Percentiles rank a stretch among this genome's conserved stretches.
Evolutionary conservation across 257 asterid species (phyloP).

Genomic region (Solanum chilense): DNA sequence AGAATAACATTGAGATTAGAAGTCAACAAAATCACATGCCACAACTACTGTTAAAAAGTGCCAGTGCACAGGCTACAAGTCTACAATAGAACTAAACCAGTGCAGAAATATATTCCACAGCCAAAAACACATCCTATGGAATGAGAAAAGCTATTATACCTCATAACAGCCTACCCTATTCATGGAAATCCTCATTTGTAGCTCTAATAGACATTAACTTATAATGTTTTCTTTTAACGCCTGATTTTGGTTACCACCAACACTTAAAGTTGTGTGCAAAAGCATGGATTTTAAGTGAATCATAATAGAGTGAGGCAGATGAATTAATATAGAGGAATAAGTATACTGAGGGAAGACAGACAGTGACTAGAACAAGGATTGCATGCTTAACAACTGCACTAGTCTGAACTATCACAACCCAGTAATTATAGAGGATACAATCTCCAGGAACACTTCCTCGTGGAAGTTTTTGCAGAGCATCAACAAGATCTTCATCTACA

Average conservation of each 20-base stretch:
- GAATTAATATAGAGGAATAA: neutral
- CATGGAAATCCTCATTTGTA: neutral
- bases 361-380: neutral
- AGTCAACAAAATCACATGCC: neutral
- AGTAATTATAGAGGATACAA: conserved; percentile 54
- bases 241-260: neutral
- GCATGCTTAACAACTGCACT: neutral
- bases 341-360: neutral
- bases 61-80: neutral
- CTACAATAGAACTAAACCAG: neutral
- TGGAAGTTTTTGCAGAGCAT: conserved; percentile 67
- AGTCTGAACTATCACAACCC: neutral
- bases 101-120: neutral
- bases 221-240: neutral
- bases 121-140: neutral
- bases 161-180: neutral
- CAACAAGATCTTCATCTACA: conserved; percentile 73
- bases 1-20: neutral
- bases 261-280: neutral
- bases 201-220: neutral
- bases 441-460: conserved; percentile 72
- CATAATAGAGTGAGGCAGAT: neutral
- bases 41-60: neutral
- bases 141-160: neutral
- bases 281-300: neutral